These are phyloP conservation scores for Phaeodactylum tricornutum DNA, from an alignment of 108 stramenopile species.

Conservation along the genomic window DNA sequence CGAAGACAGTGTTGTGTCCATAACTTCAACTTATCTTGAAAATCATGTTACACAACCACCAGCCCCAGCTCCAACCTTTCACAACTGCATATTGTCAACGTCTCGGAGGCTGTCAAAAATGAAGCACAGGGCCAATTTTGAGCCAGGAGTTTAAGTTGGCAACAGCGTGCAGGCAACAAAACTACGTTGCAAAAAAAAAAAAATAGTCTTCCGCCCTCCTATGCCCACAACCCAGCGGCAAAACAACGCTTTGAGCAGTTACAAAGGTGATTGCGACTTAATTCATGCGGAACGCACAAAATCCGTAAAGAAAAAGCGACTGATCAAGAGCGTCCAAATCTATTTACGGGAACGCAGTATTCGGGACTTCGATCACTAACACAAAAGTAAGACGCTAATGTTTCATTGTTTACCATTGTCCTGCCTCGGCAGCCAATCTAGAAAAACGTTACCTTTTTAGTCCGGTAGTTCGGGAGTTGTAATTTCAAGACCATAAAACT, in stretches of 20 bases:
- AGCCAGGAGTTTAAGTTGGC: too few species aligned
- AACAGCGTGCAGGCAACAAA: too few species aligned
- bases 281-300: constrained; percentile 4
- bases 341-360: constrained; percentile 42
- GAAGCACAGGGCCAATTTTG: too few species aligned
- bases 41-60: not conserved
- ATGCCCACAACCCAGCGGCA: not conserved
- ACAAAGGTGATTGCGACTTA: not conserved
- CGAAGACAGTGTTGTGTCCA: too few species aligned
- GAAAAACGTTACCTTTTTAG: too few species aligned
- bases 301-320: constrained; percentile 13
- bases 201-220: not conserved
- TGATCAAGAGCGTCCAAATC: constrained; percentile 47
- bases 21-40: constrained; percentile 1
- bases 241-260: not conserved
- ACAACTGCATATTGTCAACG: not conserved
- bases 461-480: too few species aligned
- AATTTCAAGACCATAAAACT: too few species aligned
- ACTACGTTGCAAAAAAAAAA: not conserved
- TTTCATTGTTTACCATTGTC: too few species aligned
- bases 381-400: too few species aligned
- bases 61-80: not conserved
- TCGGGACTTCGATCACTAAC: too few species aligned
- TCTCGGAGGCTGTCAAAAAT: too few species aligned
- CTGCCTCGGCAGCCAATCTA: too few species aligned